Evolutionary conservation across 2,329 filamentous ascomycete genomes (phyloP), one percentile per base, ranked within the genome.

Genomic region (Tolypocladium capitatum): DNA sequence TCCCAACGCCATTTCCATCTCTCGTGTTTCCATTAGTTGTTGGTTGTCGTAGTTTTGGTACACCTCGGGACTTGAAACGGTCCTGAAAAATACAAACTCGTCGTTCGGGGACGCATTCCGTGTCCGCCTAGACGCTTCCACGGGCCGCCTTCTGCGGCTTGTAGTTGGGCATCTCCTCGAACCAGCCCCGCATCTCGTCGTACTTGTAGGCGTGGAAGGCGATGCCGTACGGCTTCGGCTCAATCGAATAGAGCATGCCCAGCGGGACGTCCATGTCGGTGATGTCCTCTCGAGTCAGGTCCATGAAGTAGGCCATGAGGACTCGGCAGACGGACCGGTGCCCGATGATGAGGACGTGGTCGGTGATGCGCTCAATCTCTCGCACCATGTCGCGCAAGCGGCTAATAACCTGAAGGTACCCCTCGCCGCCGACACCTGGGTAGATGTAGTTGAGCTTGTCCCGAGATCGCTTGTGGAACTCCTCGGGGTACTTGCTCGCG

Each of bases 361-460:
- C 92, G 30, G 88, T 94, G 74, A 95, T 97, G 51, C 92, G 84
- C 72, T 98, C 92, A 51, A 96, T 83, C 69, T 98, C 92, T 45
- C 94, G 84, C 53, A 98, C 95, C 71, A 98, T 92, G 53, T 94
- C 86, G 46, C 90, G 84, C 33, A 97, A 78, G 45, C 92, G 86
- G 65, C 92, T 94, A 68, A 98, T 96, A 57, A 98, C 86, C 67
- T 97, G 91, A 11, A 98, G 78, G 60, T 98, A 98, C 30, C 91
- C 89, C 66, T 98, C 92, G 46, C 92, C 92, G 24, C 92, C 92
- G 18, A 94, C 86, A 5, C 92, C 92, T 1, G 92, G 92, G 64
- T 97, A 97, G 53, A 94, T 89, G 67, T 98, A 98, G 57, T 88
- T 85, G 46, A 98, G 80, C 70, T 98, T 98, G 70, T 97, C 86